Conservation (phyloP, 2,329 filamentous ascomycete genomes). For the Trematosphaeria pertusa region DNA sequence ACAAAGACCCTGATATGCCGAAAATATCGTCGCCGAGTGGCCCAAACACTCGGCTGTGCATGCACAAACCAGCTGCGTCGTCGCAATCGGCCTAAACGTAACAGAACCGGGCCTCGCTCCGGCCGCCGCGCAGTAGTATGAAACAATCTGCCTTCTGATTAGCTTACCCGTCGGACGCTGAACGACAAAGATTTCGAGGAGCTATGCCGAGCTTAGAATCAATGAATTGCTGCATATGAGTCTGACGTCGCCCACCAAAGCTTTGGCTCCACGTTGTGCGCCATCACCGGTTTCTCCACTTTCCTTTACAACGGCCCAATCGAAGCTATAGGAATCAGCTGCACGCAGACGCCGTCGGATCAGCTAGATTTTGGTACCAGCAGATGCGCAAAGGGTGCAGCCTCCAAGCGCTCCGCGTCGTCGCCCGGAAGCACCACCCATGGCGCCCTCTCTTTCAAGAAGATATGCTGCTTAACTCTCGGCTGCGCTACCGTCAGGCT, state of each 20-base stretch:
- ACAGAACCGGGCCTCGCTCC: not conserved
- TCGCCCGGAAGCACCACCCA: slow-evolving; percentile 40
- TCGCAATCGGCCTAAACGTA: slow-evolving; percentile 5
- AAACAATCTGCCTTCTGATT: slow-evolving; percentile 10
- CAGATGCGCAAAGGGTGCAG: too few species aligned
- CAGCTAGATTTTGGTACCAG: slow-evolving; percentile 9
- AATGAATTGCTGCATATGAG: slow-evolving; percentile 4
- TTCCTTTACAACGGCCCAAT: too few species aligned
- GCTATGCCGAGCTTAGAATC: not conserved
- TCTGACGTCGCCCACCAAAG: not conserved
- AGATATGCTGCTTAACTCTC: slow-evolving; percentile 52
- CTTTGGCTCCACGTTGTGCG: slow-evolving; percentile 9
- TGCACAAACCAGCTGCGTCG: not conserved
- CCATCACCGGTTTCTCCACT: too few species aligned
- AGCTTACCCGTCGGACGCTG: slow-evolving; percentile 4
- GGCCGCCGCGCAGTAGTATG: slow-evolving; percentile 1
- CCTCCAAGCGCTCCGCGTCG: slow-evolving; percentile 32
- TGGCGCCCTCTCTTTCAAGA: slow-evolving; percentile 49
- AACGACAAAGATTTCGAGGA: not conserved
- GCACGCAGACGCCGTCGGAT: too few species aligned
- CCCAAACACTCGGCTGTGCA: not conserved
- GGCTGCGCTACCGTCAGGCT: slow-evolving; percentile 42
- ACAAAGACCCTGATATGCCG: not conserved
- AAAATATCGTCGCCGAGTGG: not conserved
- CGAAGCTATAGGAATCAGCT: too few species aligned